phyloP scores from a whole-genome alignment of 1,284 basidiomycete species.

The Boletus holoroseus region DNA sequence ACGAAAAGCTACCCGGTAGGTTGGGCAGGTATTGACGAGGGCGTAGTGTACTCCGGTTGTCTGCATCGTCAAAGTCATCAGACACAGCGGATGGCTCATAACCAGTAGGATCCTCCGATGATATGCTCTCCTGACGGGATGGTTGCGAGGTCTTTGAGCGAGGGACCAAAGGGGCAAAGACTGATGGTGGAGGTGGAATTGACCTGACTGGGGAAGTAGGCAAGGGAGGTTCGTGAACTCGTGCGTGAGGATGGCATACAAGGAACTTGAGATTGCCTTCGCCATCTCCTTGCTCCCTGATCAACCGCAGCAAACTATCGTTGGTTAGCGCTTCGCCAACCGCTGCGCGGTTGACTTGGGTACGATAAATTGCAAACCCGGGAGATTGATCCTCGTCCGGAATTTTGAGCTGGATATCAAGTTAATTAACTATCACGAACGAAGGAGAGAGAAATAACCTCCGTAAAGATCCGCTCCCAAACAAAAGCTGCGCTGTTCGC shows the following conservation, averaged over 20 bases:
- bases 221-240: constrained; percentile 50
- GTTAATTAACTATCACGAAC: constrained; percentile 9
- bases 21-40: constrained; percentile 35
- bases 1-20: constrained; percentile 30
- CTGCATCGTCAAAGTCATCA: constrained; percentile 58
- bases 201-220: constrained; percentile 42
- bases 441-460: constrained; percentile 46
- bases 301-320: constrained; percentile 67
- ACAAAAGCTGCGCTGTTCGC: constrained; percentile 68
- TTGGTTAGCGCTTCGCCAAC: constrained; percentile 66
- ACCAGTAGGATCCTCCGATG: constrained; percentile 60
- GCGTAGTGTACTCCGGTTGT: constrained; percentile 41
- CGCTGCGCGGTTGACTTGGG: constrained; percentile 74
- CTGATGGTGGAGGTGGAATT: constrained; percentile 48
- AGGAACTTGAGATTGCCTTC: constrained; percentile 78
- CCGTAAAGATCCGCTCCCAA: constrained; percentile 79
- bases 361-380: constrained; percentile 76
- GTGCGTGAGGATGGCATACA: constrained; percentile 58
- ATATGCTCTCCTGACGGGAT: constrained; percentile 62
- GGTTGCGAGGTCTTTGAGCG: constrained; percentile 47
- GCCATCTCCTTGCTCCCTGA: constrained; percentile 64
- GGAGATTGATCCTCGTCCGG: constrained; percentile 71
- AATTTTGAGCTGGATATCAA: constrained; percentile 63
- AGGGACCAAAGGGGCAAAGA: constrained; percentile 40
- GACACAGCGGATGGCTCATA: constrained; percentile 60